Conservation (phyloP, 305 asterid genomes). For the Ilex paraguariensis region DNA sequence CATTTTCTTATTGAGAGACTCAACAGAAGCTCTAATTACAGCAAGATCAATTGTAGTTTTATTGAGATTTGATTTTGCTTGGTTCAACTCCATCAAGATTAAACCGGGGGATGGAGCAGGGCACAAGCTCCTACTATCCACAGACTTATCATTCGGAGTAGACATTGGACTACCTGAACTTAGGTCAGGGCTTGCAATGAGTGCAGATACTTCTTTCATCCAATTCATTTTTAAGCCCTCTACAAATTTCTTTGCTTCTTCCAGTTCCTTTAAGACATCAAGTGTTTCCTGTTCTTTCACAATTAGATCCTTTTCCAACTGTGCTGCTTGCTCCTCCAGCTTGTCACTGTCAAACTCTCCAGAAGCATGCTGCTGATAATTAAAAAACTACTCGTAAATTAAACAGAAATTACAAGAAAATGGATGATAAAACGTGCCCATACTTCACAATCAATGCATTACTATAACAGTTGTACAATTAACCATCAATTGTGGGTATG, state of each 20-base stretch:
- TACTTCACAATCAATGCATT: too few species aligned
- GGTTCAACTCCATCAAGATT: constrained; percentile 51
- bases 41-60: constrained; percentile 67
- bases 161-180: constrained; percentile 13
- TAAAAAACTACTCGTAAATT: not conserved
- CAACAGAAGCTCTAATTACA: constrained; percentile 66
- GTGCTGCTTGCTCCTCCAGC: constrained; percentile 59
- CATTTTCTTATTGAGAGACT: constrained; percentile 56
- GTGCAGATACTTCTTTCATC: constrained; percentile 46
- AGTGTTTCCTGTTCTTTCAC: constrained; percentile 69
- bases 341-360: constrained; percentile 40
- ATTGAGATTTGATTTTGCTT: constrained; percentile 56
- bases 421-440: too few species aligned
- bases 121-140: constrained; percentile 25
- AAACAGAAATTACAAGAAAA: not conserved
- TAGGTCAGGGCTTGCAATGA: constrained; percentile 27
- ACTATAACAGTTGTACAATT: not conserved
- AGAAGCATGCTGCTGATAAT: constrained; percentile 29
- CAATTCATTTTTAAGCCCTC: constrained; percentile 50
- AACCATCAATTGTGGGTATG: too few species aligned
- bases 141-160: constrained; percentile 12
- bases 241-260: constrained; percentile 56
- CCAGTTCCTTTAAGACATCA: constrained; percentile 59
- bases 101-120: constrained; percentile 42
- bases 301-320: constrained; percentile 58